These are phyloP conservation scores for Hypoxylon perforatum DNA, from an alignment of 495 filamentous ascomycete genomes.

Conservation along the genomic window DNA sequence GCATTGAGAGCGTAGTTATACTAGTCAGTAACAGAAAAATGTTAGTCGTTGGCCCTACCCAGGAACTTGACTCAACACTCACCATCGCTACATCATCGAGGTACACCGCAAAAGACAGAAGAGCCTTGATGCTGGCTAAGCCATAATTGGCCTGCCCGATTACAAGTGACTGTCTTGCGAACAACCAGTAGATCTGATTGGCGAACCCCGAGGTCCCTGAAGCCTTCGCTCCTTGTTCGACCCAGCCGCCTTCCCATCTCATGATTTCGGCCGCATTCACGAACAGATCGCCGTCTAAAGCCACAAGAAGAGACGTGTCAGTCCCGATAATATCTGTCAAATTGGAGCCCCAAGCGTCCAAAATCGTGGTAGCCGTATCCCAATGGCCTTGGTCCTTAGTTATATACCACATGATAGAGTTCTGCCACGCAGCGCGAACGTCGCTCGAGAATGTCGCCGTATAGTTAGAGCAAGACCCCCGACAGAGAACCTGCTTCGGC, in stretches of 20 bases:
- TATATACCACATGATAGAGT: constrained; percentile 56
- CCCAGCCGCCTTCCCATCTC: constrained; percentile 53
- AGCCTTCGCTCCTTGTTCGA: constrained; percentile 47
- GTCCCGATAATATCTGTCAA: constrained; percentile 49
- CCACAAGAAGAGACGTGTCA: constrained; percentile 47
- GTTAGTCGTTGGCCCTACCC: not conserved
- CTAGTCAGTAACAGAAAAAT: not conserved
- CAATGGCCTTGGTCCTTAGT: constrained; percentile 47
- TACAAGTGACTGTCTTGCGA: constrained; percentile 44
- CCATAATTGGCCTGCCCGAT: constrained; percentile 52
- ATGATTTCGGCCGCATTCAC: constrained; percentile 55
- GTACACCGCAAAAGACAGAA: constrained; percentile 54
- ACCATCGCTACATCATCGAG: constrained; percentile 52
- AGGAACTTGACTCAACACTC: constrained; percentile 34
- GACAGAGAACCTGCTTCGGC: constrained; percentile 38
- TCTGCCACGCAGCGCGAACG: constrained; percentile 50
- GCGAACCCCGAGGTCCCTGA: constrained; percentile 51
- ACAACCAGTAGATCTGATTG: constrained; percentile 54
- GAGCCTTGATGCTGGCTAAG: constrained; percentile 48
- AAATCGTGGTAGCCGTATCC: constrained; percentile 46
- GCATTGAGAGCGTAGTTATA: constrained; percentile 43
- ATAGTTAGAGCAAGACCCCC: constrained; percentile 48
- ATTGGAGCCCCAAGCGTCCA: constrained; percentile 51
- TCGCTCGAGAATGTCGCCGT: constrained; percentile 47
- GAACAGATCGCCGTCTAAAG: constrained; percentile 49